Evolutionary conservation across 805 yeast species (phyloP).

Genomic region (Monosporozyma solicola): DNA sequence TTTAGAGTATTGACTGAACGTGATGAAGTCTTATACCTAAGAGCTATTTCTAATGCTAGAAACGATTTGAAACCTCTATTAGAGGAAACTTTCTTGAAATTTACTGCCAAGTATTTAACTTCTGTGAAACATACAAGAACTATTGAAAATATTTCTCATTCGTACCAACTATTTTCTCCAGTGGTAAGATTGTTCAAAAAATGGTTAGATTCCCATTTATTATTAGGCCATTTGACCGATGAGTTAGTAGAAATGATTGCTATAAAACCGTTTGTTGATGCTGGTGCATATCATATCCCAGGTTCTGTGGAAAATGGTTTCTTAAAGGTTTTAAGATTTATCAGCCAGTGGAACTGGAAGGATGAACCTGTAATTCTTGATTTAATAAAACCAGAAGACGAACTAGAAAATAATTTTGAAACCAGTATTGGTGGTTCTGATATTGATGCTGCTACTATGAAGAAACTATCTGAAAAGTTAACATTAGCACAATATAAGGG

Average conservation of each 20-base stretch:
- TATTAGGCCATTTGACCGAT: constrained; percentile 63
- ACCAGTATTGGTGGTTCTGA: constrained; percentile 24
- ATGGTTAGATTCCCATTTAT: constrained; percentile 81
- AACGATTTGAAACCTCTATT: constrained; percentile 50
- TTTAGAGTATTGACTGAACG: constrained; percentile 72
- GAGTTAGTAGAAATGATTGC: constrained; percentile 78
- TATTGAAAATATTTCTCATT: constrained; percentile 57
- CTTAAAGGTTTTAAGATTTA: constrained; percentile 56
- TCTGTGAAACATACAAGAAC: constrained; percentile 75
- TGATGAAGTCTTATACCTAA: constrained; percentile 64
- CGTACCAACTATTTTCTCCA: constrained; percentile 66
- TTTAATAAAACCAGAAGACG: constrained; percentile 43
- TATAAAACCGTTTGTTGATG: constrained; percentile 75
- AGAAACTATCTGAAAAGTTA: constrained; percentile 50
- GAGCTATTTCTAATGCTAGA: constrained; percentile 60
- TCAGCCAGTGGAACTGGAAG: constrained; percentile 91
- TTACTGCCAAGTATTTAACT: constrained; percentile 55
- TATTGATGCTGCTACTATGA: constrained; percentile 29
- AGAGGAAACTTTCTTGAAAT: constrained; percentile 54
- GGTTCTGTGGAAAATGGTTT: constrained; percentile 75
- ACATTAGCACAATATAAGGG: constrained; percentile 52
- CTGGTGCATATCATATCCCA: constrained; percentile 78
- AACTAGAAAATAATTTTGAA: constrained; percentile 28
- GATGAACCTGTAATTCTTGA: constrained; percentile 80
- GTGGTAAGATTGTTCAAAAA: constrained; percentile 77